phyloP scores from a whole-genome alignment of 2,329 filamentous ascomycete genomes.

The Raffaelea albimanens region DNA sequence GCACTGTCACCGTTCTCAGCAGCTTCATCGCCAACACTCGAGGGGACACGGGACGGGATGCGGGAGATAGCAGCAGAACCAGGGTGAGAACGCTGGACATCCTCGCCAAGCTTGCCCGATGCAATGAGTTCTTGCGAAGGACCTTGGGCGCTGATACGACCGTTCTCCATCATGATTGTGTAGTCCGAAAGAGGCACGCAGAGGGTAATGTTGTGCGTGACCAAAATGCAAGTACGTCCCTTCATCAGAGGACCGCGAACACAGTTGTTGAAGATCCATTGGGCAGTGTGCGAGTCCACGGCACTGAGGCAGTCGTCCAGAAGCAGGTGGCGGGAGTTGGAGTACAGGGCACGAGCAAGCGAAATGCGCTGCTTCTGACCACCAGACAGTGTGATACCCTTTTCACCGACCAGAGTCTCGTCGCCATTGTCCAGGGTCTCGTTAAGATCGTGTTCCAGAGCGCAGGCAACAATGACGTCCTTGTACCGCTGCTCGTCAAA shows the following conservation, averaged over 20 bases:
- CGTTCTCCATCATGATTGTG: conserved; percentile 81
- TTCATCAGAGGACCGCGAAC: conserved; percentile 84
- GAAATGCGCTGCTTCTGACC: conserved; percentile 98
- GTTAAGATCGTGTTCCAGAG: conserved; percentile 71
- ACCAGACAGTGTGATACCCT: conserved; percentile 91
- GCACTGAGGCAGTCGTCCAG: conserved; percentile 94
- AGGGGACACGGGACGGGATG: conserved; percentile 68
- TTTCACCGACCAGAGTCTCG: conserved; percentile 89
- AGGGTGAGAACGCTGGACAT: conserved; percentile 63
- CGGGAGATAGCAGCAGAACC: conserved; percentile 62
- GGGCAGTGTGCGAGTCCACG: conserved; percentile 93
- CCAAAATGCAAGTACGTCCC: conserved; percentile 81
- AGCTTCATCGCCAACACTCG: conserved; percentile 58
- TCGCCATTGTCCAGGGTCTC: conserved; percentile 89
- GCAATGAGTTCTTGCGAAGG: conserved; percentile 66
- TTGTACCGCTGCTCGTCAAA: conserved; percentile 77
- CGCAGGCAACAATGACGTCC: conserved; percentile 83
- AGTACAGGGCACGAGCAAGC: conserved; percentile 93
- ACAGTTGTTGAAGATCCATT: conserved; percentile 95
- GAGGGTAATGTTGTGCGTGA: conserved; percentile 90
- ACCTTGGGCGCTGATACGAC: conserved; percentile 69
- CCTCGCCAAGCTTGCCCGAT: conserved; percentile 83
- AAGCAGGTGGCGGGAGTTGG: conserved; percentile 80
- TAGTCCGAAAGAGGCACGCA: conserved; percentile 73
- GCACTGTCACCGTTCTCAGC: conserved; percentile 40